Percentiles rank a stretch among this genome's conserved stretches.
Conservation (phyloP, 495 filamentous ascomycete genomes). For the Penicillium roqueforti region DNA sequence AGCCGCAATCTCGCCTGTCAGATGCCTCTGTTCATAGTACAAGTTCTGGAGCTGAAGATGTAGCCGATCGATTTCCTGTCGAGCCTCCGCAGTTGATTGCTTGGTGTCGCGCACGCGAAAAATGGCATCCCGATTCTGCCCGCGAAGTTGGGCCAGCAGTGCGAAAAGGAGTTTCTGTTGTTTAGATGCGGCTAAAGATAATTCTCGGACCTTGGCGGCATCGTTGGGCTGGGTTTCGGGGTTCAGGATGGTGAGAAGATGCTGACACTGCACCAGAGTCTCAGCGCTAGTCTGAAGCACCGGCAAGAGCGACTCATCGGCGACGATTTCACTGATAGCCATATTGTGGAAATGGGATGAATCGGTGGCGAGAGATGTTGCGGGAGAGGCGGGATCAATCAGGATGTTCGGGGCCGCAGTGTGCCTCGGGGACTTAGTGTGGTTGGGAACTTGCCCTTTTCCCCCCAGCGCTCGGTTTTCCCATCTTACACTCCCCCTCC, state of each 20-base stretch:
- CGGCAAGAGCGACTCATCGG: slow-evolving; percentile 63
- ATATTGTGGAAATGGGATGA: slow-evolving; percentile 26
- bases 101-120: slow-evolving; percentile 84
- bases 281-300: slow-evolving; percentile 67
- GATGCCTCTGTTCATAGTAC: slow-evolving; percentile 90
- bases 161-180: slow-evolving; percentile 77
- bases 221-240: slow-evolving; percentile 37
- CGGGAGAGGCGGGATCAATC: slow-evolving; percentile 20
- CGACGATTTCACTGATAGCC: slow-evolving; percentile 58
- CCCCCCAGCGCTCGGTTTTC: slow-evolving; percentile 2
- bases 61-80: slow-evolving; percentile 85
- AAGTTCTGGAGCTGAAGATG: slow-evolving; percentile 93
- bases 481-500: slow-evolving; percentile 6
- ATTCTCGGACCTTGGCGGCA: slow-evolving; percentile 39
- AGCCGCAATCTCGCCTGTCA: slow-evolving; percentile 83
- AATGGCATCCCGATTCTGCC: slow-evolving; percentile 74
- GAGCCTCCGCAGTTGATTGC: slow-evolving; percentile 74
- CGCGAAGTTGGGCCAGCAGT: slow-evolving; percentile 75
- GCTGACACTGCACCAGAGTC: slow-evolving; percentile 67
- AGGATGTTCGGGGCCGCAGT: slow-evolving; percentile 12
- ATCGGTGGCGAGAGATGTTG: slow-evolving; percentile 7
- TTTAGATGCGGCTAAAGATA: slow-evolving; percentile 61
- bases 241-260: slow-evolving; percentile 60
- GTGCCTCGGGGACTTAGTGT: slow-evolving; percentile 16
- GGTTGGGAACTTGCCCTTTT: slow-evolving; percentile 20